Evolutionary conservation across 305 asterid genomes (phyloP), one percentile per base, ranked within the genome.

Genomic region (Fraxinus dipetala): DNA sequence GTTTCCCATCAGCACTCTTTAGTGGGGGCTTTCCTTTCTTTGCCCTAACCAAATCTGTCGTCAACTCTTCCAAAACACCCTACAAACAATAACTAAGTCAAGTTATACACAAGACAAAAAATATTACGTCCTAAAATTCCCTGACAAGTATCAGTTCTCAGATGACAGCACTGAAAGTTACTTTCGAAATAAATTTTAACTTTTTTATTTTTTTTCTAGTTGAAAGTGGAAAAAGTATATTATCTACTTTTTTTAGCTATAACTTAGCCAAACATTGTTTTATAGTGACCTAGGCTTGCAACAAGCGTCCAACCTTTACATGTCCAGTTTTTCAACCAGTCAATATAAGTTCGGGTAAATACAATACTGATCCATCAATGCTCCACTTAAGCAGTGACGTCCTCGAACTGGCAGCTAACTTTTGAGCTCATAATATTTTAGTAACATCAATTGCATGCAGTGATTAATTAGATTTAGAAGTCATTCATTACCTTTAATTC

Each of bases 21-120:
- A 87, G 75, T 40, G 94, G 98, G 38, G 98, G 95, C 89, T 94
- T 94, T 78, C 98, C 99, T 80, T 93, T 94, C 87, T 91, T 94
- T 18, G 93, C 95, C 89, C 97, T 89, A 79, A 88, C 85, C 90
- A 96, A 85, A 89, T 94, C 98, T 22, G 85, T 84, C 88, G 84
- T 82, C 80, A 94, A 85, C 83, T 96, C 99, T 82, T 94, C 91
- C 87, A 96, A 14, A 83, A 83, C 84, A 85, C 83, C 93, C 99
- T 96, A 78, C 16, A 61, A 13, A 76, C 43, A 86, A 54, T 32
- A 78, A 6, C 75, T 54, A 31, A 69, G 72, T 56, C 48, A 86
- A 77, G 30, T 28, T 26, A 36, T 20, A 26, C 80, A 80, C 61
- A 80, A 83, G 74, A 74, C 2, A 56, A 24, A 80, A 32, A 72